These are phyloP conservation scores for Mortierella sp. DNA, from an alignment of 371 early-diverging fungal species.

Conservation along the genomic window DNA sequence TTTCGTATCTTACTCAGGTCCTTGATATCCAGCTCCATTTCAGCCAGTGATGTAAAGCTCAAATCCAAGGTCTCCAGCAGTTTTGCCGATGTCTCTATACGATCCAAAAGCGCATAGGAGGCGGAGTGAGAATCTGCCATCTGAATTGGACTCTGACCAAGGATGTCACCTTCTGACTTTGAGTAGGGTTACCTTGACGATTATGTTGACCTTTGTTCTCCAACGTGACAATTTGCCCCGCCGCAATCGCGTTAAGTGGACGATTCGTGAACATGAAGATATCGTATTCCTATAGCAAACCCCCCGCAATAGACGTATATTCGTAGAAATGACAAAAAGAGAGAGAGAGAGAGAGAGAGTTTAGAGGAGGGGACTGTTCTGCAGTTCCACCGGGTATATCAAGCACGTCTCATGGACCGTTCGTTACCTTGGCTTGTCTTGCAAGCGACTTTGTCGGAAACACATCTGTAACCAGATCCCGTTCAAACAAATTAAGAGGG, in stretches of 20 bases:
- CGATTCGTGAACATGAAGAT: conserved; percentile 79
- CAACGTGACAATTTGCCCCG: conserved; percentile 72
- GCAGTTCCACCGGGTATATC: too few species aligned
- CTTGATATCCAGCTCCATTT: conserved; percentile 72
- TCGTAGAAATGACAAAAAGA: too few species aligned
- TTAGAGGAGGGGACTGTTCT: too few species aligned
- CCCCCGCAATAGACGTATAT: too few species aligned
- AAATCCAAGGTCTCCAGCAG: conserved; percentile 63
- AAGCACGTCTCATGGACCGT: too few species aligned
- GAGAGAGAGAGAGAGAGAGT: too few species aligned
- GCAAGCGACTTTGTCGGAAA: conserved; percentile 61
- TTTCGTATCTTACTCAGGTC: conserved; percentile 61
- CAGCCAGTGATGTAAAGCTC: conserved; percentile 64
- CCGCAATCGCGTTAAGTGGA: conserved; percentile 78
- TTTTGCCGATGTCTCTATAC: conserved; percentile 34
- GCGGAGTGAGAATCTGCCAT: background rate
- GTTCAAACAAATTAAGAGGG: conserved; percentile 85
- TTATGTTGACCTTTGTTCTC: conserved; percentile 48
- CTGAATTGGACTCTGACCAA: background rate
- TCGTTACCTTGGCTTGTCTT: conserved; percentile 68
- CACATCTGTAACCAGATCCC: conserved; percentile 62
- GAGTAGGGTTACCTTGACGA: conserved; percentile 23
- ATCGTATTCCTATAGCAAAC: conserved; percentile 62
- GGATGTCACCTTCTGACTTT: background rate
- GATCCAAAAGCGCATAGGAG: background rate